Evolutionary conservation across 768 basidiomycete species (phyloP).

Genomic region (Boletus edulis): DNA sequence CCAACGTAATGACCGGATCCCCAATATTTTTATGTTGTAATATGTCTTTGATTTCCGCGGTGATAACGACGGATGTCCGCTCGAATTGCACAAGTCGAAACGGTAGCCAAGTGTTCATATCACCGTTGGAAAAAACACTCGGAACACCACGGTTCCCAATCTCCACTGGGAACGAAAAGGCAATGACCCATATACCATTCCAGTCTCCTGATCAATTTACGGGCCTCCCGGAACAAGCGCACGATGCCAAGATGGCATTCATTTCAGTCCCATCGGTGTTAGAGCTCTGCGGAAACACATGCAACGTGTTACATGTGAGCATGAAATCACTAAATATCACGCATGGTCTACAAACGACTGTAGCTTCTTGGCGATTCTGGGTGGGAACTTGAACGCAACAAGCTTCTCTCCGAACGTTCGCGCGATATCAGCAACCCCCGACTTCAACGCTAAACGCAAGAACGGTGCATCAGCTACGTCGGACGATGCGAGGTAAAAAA

Average conservation of each 20-base stretch:
- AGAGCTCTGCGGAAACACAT: not conserved
- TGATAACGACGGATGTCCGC: not conserved
- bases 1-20: not conserved
- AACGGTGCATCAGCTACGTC: not conserved
- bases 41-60: not conserved
- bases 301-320: not conserved
- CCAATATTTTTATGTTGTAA: no score
- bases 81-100: no score
- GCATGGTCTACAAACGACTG: conserved; percentile 72
- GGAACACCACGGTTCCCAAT: no score
- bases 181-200: not conserved
- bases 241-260: no score
- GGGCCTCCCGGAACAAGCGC: no score
- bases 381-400: conserved; percentile 74
- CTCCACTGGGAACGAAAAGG: not conserved
- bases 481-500: not conserved
- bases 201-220: no score
- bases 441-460: conserved; percentile 47
- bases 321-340: not conserved
- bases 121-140: no score
- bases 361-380: conserved; percentile 61
- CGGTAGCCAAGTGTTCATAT: no score
- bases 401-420: conserved; percentile 75
- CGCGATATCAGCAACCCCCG: conserved; percentile 62
- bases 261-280: not conserved